A percentile compares a stretch with the other conserved stretches of the same genome.
Evolutionary conservation across 352 stramenopile genomes (phyloP).

Genomic region (Paralagenidium karlingii): DNA sequence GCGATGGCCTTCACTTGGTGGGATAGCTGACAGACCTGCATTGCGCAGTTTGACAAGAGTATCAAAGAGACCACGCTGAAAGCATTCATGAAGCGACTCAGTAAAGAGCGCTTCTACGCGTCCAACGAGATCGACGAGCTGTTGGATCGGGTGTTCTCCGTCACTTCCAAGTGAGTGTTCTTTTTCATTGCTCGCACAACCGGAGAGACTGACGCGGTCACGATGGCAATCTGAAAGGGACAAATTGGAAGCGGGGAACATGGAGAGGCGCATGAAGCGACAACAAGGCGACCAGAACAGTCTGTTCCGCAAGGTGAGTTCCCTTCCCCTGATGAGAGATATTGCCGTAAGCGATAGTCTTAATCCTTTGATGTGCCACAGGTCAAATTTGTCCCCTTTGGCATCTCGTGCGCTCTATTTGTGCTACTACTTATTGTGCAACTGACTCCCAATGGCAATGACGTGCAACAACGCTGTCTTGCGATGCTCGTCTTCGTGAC

Average conservation of each 20-base stretch:
- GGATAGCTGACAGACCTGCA: too few species aligned
- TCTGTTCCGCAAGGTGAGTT: constrained; percentile 56
- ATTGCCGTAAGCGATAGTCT: neutral
- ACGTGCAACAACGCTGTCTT: constrained; percentile 74
- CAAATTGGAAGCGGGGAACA: constrained; percentile 80
- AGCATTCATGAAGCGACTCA: constrained; percentile 70
- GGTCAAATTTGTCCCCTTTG: constrained; percentile 72
- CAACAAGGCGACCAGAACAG: constrained; percentile 78
- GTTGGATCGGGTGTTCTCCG: constrained; percentile 59
- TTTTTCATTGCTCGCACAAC: constrained; percentile 3
- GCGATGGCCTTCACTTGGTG: neutral
- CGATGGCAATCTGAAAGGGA: constrained; percentile 19
- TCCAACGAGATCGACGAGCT: constrained; percentile 68
- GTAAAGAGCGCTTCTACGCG: constrained; percentile 65
- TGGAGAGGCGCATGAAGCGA: constrained; percentile 68
- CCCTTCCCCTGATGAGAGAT: too few species aligned
- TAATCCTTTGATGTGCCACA: constrained; percentile 4
- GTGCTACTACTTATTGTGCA: constrained; percentile 56
- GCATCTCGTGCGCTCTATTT: constrained; percentile 61
- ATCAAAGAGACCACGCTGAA: constrained; percentile 52
- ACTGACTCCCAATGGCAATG: constrained; percentile 66
- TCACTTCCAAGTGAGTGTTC: constrained; percentile 61
- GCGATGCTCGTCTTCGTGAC: constrained; percentile 87
- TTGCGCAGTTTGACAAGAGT: constrained; percentile 83
- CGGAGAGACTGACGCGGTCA: constrained; percentile 1